phyloP scores from a whole-genome alignment of 169 alveolate species.

The Eimeria acervulina region DNA sequence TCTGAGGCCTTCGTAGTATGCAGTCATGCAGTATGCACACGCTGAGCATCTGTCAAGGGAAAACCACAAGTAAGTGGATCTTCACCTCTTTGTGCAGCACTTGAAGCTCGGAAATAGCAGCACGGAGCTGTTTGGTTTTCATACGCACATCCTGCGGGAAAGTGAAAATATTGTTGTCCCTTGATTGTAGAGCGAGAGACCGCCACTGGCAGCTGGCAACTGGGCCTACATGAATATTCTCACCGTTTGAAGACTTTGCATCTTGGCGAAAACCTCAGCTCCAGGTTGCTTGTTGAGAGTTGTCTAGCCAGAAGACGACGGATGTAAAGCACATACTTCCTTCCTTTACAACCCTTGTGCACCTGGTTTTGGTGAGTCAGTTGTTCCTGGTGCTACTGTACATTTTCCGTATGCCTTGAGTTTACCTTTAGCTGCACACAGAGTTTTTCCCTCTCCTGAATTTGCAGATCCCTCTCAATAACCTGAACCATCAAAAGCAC shows the following conservation, averaged over 20 bases:
- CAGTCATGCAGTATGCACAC: neutral
- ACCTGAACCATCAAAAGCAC: constrained; percentile 82
- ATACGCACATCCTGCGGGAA: constrained; percentile 91
- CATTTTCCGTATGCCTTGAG: neutral
- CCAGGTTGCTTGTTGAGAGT: constrained; percentile 50
- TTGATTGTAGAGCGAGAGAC: neutral
- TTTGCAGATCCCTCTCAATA: constrained; percentile 92
- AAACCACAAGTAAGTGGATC: neutral
- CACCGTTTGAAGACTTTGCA: constrained; percentile 45
- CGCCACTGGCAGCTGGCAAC: neutral
- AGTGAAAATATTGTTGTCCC: neutral
- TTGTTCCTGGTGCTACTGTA: neutral
- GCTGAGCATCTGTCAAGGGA: neutral
- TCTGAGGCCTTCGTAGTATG: neutral
- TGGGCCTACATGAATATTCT: neutral
- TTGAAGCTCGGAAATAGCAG: constrained; percentile 92
- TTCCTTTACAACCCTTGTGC: neutral
- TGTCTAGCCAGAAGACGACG: neutral
- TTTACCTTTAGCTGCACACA: constrained; percentile 94
- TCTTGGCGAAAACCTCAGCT: constrained; percentile 32
- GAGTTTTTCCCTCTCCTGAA: constrained; percentile 96
- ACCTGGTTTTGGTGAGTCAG: neutral
- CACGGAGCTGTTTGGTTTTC: constrained; percentile 92
- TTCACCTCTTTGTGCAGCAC: constrained; percentile 90
- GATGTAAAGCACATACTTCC: neutral